Base-by-base conservation (phyloP, 2,329 filamentous ascomycete genomes). In the Corinectria fuckeliana region DNA sequence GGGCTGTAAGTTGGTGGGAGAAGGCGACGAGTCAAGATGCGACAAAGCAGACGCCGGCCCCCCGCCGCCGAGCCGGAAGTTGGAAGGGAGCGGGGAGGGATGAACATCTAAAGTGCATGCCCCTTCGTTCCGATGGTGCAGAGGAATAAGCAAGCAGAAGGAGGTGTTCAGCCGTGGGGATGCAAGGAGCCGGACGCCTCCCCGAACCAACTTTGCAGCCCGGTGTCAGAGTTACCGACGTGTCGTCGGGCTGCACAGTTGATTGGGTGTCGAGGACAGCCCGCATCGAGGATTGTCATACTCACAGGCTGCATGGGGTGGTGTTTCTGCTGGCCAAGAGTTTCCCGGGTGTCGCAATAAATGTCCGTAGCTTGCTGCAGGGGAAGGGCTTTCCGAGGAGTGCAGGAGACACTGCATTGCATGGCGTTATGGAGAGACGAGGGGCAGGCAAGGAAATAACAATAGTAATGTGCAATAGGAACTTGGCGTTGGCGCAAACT, bases 151-250 rank as follows among this genome's bases (percentile, higher is more conserved):
- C 55, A 47, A 58, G 56, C 53, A 54, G 47, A 23, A 3, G 41
- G 51, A 34, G 25, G 44, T 36, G 47, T 36, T 50, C 34, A 50
- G 51, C 56, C 32, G 32, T 48, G 53, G 23, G 20, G 14, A 64
- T 69, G 67, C 66, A 69, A 53, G 44, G 34, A 59, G 50, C 67
- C 64, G 67, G 26, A 64, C 60, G 67, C 63, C 65, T 68, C 63
- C 38, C 30, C 49, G 44, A 51, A 44, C 26, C 26, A 58, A 51
- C 58, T 56, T 53, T 52, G 51, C 36, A 36, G 50, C 52, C 26
- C 47, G 28, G 48, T 36, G 56, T 38, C 61, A 50, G 59, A 58
- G 20, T 48, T 49, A 44, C 58, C 62, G 58, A 67, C 39, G 44
- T 39, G 45, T 50, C 48, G 28, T 47, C 26, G 25, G 52, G 53